Percentiles rank a stretch among this genome's conserved stretches.
These are phyloP conservation scores for Escallonia rubra DNA, from an alignment of 129 eudicot genomes.

Conservation along the genomic window DNA sequence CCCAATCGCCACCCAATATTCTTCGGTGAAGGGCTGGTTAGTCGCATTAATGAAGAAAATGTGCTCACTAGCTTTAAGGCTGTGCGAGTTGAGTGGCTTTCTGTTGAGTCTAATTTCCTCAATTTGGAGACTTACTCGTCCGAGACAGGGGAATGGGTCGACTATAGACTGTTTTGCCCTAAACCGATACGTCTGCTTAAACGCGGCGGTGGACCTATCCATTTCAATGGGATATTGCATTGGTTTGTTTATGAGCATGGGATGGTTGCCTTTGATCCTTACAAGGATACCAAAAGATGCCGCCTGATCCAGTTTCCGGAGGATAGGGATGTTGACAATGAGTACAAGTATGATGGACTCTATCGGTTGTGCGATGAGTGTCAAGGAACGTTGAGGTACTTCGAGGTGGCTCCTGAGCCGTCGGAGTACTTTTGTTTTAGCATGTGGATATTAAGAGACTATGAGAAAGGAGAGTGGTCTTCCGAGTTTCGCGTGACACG, in stretches of 20 bases:
- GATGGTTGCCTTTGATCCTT: conserved; percentile 49
- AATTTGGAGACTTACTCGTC: conserved; percentile 42
- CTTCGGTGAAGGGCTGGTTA: conserved; percentile 47
- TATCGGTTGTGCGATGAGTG: conserved; percentile 39
- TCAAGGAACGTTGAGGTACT: conserved; percentile 35
- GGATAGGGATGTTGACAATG: conserved; percentile 27
- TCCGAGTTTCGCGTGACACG: conserved; percentile 35
- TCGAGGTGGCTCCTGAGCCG: conserved; percentile 30
- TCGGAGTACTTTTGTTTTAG: conserved; percentile 31
- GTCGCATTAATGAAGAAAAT: conserved; percentile 28
- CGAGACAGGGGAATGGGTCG: conserved; percentile 44
- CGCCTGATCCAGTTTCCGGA: conserved; percentile 31
- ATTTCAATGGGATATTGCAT: conserved; percentile 33
- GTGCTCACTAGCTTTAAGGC: conserved; percentile 34
- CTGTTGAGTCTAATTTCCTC: conserved; percentile 5
- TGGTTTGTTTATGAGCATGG: conserved; percentile 48
- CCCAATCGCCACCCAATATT: conserved; percentile 34
- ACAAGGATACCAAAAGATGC: conserved; percentile 21
- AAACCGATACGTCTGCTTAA: conserved; percentile 27
- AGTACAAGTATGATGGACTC: conserved; percentile 33
- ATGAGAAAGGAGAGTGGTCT: conserved; percentile 44
- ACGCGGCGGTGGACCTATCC: conserved; percentile 47
- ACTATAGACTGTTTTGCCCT: conserved; percentile 21
- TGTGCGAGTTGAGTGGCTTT: conserved; percentile 34
- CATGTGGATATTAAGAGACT: conserved; percentile 44